A percentile compares a stretch with the other conserved stretches of the same genome.
phyloP scores from a whole-genome alignment of 495 filamentous ascomycete genomes.

The Xanthoparmelia taractica region DNA sequence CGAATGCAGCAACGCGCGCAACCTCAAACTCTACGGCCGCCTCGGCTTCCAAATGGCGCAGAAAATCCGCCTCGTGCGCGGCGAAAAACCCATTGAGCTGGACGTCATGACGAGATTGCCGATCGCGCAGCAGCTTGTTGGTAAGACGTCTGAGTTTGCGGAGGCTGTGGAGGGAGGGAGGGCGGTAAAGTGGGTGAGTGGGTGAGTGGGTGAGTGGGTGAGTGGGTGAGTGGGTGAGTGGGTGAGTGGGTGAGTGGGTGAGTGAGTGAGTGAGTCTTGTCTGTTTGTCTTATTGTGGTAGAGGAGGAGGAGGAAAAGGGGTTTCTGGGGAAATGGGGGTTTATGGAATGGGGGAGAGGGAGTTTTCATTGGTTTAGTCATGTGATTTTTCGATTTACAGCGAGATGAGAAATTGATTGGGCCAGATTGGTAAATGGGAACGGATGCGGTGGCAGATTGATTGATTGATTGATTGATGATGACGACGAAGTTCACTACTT shows the following conservation, averaged over 20 bases:
- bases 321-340: no score
- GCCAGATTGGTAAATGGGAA: background rate
- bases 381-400: background rate
- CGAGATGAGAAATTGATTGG: background rate
- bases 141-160: slow-evolving; percentile 1
- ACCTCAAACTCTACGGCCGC: slow-evolving; percentile 60
- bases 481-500: no score
- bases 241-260: no score
- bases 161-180: background rate
- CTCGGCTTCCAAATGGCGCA: slow-evolving; percentile 57
- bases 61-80: slow-evolving; percentile 52
- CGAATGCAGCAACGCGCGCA: slow-evolving; percentile 61
- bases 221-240: no score
- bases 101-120: slow-evolving; percentile 74
- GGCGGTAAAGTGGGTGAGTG: no score
- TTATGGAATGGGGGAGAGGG: no score
- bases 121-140: slow-evolving; percentile 20
- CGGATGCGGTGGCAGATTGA: background rate
- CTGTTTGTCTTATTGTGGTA: no score
- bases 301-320: background rate
- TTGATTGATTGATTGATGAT: no score
- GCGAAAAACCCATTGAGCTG: slow-evolving; percentile 52
- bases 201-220: no score
- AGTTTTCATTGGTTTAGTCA: background rate
- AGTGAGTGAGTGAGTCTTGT: no score